Conservation (phyloP, 768 basidiomycete species). For the Trametes maxima region DNA sequence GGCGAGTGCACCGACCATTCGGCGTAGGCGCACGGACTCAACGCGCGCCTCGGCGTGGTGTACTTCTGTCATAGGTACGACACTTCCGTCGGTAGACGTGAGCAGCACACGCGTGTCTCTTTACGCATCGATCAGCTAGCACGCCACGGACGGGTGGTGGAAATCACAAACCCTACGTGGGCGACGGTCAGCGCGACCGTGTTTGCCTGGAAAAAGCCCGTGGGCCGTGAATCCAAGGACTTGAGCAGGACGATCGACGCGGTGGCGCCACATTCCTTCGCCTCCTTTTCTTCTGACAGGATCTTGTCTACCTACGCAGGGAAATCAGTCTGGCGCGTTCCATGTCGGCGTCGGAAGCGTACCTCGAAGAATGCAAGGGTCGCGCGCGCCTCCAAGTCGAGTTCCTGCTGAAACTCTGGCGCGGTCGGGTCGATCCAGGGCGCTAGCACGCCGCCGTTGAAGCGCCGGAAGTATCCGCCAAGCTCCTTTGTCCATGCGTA, state of each 20-base stretch:
- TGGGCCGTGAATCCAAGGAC: conserved; percentile 76
- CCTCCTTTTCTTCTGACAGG: conserved; percentile 66
- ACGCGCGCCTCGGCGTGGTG: conserved; percentile 94
- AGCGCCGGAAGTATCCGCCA: conserved; percentile 92
- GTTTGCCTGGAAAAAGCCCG: conserved; percentile 82
- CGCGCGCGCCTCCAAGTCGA: conserved; percentile 83
- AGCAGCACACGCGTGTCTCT: conserved; percentile 64
- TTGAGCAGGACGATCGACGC: conserved; percentile 92
- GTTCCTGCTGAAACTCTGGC: conserved; percentile 34
- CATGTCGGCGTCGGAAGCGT: conserved; percentile 22
- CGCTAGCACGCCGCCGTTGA: conserved; percentile 73
- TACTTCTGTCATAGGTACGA: conserved; percentile 87
- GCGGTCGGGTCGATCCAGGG: conserved; percentile 56
- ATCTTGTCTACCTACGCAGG: conserved; percentile 67
- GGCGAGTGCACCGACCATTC: conserved; percentile 89
- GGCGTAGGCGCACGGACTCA: conserved; percentile 81
- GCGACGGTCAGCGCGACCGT: conserved; percentile 83
- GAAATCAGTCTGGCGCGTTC: neutral
- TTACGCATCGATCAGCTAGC: neutral
- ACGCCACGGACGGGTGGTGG: neutral
- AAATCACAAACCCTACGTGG: conserved; percentile 80
- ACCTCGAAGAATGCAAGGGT: conserved; percentile 89
- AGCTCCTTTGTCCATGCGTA: conserved; percentile 75
- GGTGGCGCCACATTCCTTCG: conserved; percentile 83
- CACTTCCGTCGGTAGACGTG: conserved; percentile 72